phyloP scores from a whole-genome alignment of 139 green algal species.

The Diplosphaera chodatii region DNA sequence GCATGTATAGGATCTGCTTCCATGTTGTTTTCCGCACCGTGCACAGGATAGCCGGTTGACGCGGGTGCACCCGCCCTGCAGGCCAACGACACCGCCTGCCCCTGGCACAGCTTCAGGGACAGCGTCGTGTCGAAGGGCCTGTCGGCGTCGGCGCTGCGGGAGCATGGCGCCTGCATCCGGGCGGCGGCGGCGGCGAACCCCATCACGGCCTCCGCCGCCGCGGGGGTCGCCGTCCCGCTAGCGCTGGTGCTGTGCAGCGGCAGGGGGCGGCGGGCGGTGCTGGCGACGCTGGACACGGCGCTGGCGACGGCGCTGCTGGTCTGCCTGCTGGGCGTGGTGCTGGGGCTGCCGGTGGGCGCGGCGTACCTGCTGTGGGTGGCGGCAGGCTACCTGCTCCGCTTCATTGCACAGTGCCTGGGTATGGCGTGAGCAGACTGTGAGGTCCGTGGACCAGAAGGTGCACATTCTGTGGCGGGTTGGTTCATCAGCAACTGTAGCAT shows the following conservation, averaged over 20 bases:
- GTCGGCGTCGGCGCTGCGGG: not conserved
- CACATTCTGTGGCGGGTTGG: too few relatives aligned
- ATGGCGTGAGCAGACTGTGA: too few relatives aligned
- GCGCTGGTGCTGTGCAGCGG: not conserved
- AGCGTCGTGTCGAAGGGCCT: not conserved
- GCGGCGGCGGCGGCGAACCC: not conserved
- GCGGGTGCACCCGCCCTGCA: too few relatives aligned
- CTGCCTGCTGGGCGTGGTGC: not conserved
- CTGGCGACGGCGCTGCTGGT: not conserved
- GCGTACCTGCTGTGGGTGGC: not conserved
- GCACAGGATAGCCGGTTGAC: too few relatives aligned
- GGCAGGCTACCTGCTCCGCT: not conserved
- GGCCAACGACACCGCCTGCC: not conserved
- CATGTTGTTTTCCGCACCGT: too few relatives aligned
- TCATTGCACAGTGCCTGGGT: not conserved
- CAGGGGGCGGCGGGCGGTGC: not conserved
- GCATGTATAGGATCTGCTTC: too few relatives aligned
- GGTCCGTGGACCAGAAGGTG: too few relatives aligned
- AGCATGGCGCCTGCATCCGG: not conserved
- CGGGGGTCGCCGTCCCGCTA: not conserved
- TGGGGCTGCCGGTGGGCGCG: not conserved
- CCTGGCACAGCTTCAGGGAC: not conserved
- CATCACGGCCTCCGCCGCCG: not conserved
- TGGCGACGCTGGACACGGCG: not conserved
- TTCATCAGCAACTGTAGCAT: too few relatives aligned